phyloP scores from a whole-genome alignment of 2,329 filamentous ascomycete species.

The Leptographium wingfieldii region DNA sequence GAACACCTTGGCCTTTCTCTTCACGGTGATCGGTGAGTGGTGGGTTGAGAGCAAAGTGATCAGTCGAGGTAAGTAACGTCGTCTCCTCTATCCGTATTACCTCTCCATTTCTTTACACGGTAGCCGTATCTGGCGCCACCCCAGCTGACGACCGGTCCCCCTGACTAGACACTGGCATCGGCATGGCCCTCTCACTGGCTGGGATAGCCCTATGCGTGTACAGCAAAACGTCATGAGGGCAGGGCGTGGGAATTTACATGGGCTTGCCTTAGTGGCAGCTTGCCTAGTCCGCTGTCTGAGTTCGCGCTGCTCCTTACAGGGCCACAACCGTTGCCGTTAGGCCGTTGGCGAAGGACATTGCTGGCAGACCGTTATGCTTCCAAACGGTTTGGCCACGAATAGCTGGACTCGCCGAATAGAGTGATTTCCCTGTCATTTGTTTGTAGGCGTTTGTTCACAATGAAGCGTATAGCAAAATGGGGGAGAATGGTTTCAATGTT shows the following conservation, averaged over 20 bases:
- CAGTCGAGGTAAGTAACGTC: slow-evolving; percentile 48
- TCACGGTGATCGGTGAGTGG: slow-evolving; percentile 91
- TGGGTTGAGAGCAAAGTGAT: slow-evolving; percentile 89
- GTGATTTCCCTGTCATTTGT: no score
- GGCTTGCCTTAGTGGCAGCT: neutral
- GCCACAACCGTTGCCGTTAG: no score
- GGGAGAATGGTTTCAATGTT: neutral
- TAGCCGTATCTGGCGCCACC: neutral
- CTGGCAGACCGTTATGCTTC: no score
- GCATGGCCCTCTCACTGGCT: slow-evolving; percentile 64
- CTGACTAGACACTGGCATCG: slow-evolving; percentile 61
- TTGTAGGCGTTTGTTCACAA: no score
- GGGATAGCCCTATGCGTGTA: slow-evolving; percentile 80
- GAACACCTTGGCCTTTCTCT: slow-evolving; percentile 89
- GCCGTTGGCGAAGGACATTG: no score
- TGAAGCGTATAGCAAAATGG: no score
- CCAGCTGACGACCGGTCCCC: neutral
- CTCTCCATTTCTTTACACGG: neutral
- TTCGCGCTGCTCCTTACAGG: no score
- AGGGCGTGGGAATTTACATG: neutral
- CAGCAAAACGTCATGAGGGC: slow-evolving; percentile 31
- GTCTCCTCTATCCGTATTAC: neutral
- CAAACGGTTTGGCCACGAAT: no score
- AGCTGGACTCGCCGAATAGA: no score
- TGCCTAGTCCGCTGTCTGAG: neutral